Evolutionary conservation across 306 rosid species (phyloP).

Genomic region (Rosa multiflora): DNA sequence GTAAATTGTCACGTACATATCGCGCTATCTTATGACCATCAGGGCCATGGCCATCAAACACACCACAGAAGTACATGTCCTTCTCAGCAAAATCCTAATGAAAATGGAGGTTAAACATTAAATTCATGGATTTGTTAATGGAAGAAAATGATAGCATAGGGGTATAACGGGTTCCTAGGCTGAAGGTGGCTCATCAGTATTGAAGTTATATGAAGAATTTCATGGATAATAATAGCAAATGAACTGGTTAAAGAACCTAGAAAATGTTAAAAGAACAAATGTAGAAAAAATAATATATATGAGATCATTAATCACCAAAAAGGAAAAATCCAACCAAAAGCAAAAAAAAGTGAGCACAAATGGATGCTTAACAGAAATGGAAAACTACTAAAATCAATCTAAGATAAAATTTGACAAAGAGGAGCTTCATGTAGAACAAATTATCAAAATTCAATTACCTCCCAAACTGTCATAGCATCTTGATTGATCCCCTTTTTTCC

Average conservation of each 20-base stretch:
- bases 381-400: constrained; percentile 4
- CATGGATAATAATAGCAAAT: background rate
- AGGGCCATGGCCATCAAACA: constrained; percentile 98
- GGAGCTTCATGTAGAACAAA: background rate
- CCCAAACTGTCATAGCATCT: constrained; percentile 90
- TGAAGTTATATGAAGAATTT: background rate
- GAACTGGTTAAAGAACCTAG: background rate
- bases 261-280: background rate
- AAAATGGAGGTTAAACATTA: background rate
- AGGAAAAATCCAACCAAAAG: too few species aligned
- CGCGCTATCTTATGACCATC: constrained; percentile 73
- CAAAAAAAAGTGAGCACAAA: too few species aligned
- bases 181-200: background rate
- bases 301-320: too few species aligned
- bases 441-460: constrained; percentile 47
- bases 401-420: background rate
- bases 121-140: background rate
- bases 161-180: background rate
- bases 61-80: constrained; percentile 70
- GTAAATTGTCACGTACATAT: constrained; percentile 58
- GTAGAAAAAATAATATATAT: background rate
- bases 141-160: background rate
- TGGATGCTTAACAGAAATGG: too few species aligned
- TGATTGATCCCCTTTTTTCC: constrained; percentile 88
- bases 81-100: constrained; percentile 58